These are phyloP conservation scores for Alnus rubra DNA, from an alignment of 306 rosid genomes.

Conservation along the genomic window DNA sequence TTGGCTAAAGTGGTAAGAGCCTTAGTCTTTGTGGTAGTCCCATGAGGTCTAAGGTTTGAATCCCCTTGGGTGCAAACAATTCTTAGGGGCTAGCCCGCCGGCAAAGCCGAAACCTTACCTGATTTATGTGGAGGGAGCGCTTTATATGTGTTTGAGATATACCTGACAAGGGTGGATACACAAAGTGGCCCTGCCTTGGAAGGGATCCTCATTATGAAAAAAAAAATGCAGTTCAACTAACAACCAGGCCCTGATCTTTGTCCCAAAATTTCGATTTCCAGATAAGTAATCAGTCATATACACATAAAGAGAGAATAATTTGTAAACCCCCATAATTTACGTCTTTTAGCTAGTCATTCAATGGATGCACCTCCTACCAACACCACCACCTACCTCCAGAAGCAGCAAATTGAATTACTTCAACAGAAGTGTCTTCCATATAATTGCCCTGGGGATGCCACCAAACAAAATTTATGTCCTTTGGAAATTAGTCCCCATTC, in stretches of 20 bases:
- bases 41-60: too few relatives aligned
- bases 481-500: neutral
- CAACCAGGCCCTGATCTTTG: neutral
- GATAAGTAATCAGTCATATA: neutral
- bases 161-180: too few relatives aligned
- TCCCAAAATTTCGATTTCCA: neutral
- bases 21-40: too few relatives aligned
- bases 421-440: neutral
- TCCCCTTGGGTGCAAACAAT: too few relatives aligned
- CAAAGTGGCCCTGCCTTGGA: too few relatives aligned
- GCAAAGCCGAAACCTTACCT: too few relatives aligned
- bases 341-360: slow-evolving; percentile 6
- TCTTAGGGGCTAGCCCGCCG: too few relatives aligned
- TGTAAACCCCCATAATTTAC: neutral
- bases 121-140: too few relatives aligned
- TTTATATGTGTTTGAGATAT: too few relatives aligned
- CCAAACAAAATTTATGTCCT: neutral
- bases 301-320: neutral
- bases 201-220: too few relatives aligned
- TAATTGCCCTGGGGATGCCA: neutral
- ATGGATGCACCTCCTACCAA: slow-evolving; percentile 11
- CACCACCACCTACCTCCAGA: slow-evolving; percentile 2
- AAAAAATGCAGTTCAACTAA: neutral
- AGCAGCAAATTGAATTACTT: neutral
- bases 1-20: too few relatives aligned